phyloP scores from a whole-genome alignment of 1,284 basidiomycete species.

The Ceratobasidium sp. region DNA sequence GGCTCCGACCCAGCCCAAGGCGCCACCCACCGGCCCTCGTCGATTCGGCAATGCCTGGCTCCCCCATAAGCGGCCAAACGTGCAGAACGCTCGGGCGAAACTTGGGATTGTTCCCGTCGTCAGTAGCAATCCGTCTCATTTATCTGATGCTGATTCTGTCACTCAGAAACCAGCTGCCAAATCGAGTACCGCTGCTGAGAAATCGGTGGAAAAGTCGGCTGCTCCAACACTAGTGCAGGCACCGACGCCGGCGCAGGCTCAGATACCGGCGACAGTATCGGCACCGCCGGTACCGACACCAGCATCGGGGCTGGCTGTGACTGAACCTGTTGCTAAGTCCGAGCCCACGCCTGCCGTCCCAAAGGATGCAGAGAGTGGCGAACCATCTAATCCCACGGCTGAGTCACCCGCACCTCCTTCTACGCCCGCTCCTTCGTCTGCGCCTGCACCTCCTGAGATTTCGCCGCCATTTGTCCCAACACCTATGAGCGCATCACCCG shows the following conservation, averaged over 20 bases:
- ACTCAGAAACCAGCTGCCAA: slow-evolving; percentile 1
- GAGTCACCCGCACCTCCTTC: neutral
- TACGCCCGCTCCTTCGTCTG: neutral
- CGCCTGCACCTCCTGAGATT: neutral
- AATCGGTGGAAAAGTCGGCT: neutral
- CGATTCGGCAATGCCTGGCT: slow-evolving; percentile 31
- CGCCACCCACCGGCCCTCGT: neutral
- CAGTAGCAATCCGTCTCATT: neutral
- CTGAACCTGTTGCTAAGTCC: slow-evolving; percentile 2
- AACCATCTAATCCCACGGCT: neutral
- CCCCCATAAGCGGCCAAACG: slow-evolving; percentile 24
- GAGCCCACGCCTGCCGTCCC: neutral
- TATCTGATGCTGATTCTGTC: neutral
- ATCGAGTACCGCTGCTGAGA: neutral
- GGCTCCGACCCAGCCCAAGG: neutral
- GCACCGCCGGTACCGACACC: neutral
- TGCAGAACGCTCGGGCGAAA: slow-evolving; percentile 28
- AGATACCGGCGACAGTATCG: neutral
- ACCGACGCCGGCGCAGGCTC: neutral
- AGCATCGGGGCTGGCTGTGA: neutral
- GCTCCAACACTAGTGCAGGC: neutral
- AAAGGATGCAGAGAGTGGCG: neutral
- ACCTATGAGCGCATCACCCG: slow-evolving; percentile 24
- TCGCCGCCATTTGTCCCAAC: slow-evolving; percentile 39
- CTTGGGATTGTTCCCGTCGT: slow-evolving; percentile 23